Evolutionary conservation across 495 filamentous ascomycete species (phyloP).

Genomic region (Durotheca rogersii): DNA sequence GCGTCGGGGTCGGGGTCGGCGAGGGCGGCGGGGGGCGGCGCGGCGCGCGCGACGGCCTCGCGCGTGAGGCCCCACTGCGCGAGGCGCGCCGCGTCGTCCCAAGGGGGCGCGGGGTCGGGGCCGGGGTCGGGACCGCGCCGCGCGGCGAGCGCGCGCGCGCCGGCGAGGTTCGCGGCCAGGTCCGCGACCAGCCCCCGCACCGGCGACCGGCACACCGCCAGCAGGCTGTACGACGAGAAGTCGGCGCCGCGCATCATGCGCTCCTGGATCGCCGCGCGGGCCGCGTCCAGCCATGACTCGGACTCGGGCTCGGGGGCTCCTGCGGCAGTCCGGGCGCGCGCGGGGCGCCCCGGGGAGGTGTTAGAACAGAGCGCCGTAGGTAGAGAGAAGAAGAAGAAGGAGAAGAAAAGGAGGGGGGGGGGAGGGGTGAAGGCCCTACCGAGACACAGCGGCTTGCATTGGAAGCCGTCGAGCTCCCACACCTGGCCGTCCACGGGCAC

Average conservation of each 20-base stretch:
- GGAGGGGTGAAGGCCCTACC: too few relatives aligned
- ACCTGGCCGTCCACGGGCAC: constrained; percentile 72
- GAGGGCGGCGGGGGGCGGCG: constrained; percentile 5
- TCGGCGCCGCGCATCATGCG: constrained; percentile 45
- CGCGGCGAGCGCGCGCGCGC: constrained; percentile 33
- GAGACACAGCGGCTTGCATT: constrained; percentile 68
- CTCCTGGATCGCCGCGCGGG: constrained; percentile 40
- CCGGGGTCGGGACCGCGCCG: constrained; percentile 11
- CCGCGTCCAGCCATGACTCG: constrained; percentile 44
- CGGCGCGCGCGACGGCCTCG: constrained; percentile 12
- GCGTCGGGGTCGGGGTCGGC: constrained; percentile 7
- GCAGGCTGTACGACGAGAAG: constrained; percentile 45
- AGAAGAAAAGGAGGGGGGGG: too few relatives aligned
- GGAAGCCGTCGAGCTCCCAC: constrained; percentile 90
- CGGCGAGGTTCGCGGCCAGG: constrained; percentile 39
- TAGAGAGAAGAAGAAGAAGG: not conserved
- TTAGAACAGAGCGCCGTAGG: too few relatives aligned
- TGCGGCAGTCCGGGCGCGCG: too few relatives aligned
- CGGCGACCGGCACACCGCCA: constrained; percentile 48
- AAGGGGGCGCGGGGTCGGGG: constrained; percentile 7
- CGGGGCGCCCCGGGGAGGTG: too few relatives aligned
- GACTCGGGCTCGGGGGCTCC: constrained; percentile 29
- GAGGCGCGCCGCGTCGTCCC: constrained; percentile 19
- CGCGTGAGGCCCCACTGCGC: constrained; percentile 25
- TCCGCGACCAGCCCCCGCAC: constrained; percentile 27